Conservation (phyloP, 768 basidiomycete genomes). For the Hirschioporus abietinus region DNA sequence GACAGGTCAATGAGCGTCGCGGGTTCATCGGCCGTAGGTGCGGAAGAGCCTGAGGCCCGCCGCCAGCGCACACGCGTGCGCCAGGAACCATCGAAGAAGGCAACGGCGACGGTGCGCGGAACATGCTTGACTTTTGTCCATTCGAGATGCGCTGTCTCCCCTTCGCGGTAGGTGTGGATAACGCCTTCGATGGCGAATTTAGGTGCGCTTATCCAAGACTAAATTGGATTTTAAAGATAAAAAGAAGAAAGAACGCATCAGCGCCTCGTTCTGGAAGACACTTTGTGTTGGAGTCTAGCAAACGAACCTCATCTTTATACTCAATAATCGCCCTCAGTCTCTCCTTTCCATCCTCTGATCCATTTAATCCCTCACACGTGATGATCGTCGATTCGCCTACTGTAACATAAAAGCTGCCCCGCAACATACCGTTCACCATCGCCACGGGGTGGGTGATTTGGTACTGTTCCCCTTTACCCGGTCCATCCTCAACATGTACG, state of each 20-base stretch:
- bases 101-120: slow-evolving; percentile 69
- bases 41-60: slow-evolving; percentile 29
- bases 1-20: slow-evolving; percentile 72
- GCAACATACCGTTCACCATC: slow-evolving; percentile 84
- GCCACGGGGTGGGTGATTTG: slow-evolving; percentile 89
- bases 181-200: slow-evolving; percentile 86
- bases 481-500: slow-evolving; percentile 67
- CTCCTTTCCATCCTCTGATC: slow-evolving; percentile 28
- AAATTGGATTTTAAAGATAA: neutral
- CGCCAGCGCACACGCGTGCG: slow-evolving; percentile 77
- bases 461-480: slow-evolving; percentile 74
- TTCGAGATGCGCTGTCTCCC: slow-evolving; percentile 50
- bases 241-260: slow-evolving; percentile 2
- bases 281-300: neutral
- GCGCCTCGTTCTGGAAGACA: slow-evolving; percentile 3
- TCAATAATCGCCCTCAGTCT: slow-evolving; percentile 80
- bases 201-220: slow-evolving; percentile 89
- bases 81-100: slow-evolving; percentile 88
- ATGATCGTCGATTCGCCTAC: slow-evolving; percentile 75
- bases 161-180: slow-evolving; percentile 74
- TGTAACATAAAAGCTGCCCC: slow-evolving; percentile 90
- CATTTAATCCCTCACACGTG: slow-evolving; percentile 69
- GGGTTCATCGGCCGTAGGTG: slow-evolving; percentile 19
- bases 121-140: slow-evolving; percentile 92
- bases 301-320: slow-evolving; percentile 90